These are phyloP conservation scores for Leptodontidium sp. DNA, from an alignment of 2,329 filamentous ascomycete genomes.

Conservation along the genomic window DNA sequence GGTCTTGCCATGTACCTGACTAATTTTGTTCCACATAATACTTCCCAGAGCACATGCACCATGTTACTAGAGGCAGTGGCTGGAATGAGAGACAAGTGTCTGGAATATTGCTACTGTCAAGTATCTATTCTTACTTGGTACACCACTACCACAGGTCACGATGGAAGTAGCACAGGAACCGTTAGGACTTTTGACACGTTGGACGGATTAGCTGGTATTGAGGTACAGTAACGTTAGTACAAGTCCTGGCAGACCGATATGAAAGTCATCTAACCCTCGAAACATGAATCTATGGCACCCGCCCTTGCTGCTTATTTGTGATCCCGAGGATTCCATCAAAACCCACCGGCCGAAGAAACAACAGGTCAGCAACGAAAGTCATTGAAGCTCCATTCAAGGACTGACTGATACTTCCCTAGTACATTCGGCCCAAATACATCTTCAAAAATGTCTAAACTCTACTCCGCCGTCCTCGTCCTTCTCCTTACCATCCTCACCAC, in stretches of 20 bases:
- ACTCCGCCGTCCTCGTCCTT: background rate
- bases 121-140: background rate
- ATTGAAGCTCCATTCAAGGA: background rate
- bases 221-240: background rate
- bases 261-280: background rate
- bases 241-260: background rate
- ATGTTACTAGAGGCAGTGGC: too few relatives aligned
- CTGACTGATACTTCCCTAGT: background rate
- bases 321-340: too few relatives aligned
- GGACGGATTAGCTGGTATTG: slow-evolving; percentile 3
- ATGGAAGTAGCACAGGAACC: background rate
- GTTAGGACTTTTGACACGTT: background rate
- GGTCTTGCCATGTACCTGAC: background rate
- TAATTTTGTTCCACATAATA: background rate
- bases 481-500: background rate
- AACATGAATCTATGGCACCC: too few relatives aligned
- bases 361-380: too few relatives aligned
- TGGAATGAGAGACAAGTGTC: background rate
- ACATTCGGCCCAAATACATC: too few relatives aligned
- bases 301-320: too few relatives aligned
- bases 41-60: background rate
- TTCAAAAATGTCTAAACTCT: background rate
- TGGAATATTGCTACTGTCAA: background rate
- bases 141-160: background rate
- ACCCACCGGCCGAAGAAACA: too few relatives aligned